These are phyloP conservation scores for Mortierella sp. DNA, from an alignment of 371 early-diverging fungal species.

Conservation along the genomic window DNA sequence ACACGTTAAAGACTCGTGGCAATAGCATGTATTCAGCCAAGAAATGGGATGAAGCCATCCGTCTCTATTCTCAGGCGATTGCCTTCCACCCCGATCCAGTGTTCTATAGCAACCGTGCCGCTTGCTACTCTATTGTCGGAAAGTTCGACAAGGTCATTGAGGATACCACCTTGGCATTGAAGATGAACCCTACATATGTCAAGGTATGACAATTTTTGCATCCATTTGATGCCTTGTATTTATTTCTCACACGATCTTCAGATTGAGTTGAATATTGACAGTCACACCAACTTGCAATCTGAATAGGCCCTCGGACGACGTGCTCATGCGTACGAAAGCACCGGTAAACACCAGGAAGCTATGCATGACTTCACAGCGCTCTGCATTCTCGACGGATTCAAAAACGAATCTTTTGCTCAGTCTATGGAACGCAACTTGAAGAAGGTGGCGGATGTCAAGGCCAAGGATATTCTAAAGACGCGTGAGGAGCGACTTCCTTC, in stretches of 20 bases:
- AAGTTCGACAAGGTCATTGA: conserved; percentile 80
- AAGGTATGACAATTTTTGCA: conserved; percentile 59
- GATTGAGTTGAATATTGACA: not conserved
- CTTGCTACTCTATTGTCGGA: conserved; percentile 84
- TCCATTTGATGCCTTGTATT: not conserved
- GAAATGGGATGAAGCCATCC: conserved; percentile 88
- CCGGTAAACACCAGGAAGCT: conserved; percentile 76
- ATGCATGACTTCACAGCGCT: conserved; percentile 94
- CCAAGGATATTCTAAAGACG: conserved; percentile 80
- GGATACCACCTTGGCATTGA: conserved; percentile 81
- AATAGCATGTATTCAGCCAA: conserved; percentile 88
- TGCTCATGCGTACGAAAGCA: conserved; percentile 85
- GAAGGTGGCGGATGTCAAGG: conserved; percentile 81
- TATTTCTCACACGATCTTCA: not conserved
- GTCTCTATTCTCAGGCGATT: conserved; percentile 91
- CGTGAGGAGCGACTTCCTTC: conserved; percentile 86
- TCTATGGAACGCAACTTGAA: conserved; percentile 93
- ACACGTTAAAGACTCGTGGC: conserved; percentile 86
- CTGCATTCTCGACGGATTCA: conserved; percentile 95
- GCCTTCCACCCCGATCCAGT: conserved; percentile 82
- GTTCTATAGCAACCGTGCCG: conserved; percentile 95
- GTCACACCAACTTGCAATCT: not conserved
- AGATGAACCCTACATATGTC: conserved; percentile 82
- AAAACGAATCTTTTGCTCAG: conserved; percentile 82
- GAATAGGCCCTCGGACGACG: conserved; percentile 82